Conservation (phyloP, 192 early-diverging fungal species). For the Coemansia sp. region DNA sequence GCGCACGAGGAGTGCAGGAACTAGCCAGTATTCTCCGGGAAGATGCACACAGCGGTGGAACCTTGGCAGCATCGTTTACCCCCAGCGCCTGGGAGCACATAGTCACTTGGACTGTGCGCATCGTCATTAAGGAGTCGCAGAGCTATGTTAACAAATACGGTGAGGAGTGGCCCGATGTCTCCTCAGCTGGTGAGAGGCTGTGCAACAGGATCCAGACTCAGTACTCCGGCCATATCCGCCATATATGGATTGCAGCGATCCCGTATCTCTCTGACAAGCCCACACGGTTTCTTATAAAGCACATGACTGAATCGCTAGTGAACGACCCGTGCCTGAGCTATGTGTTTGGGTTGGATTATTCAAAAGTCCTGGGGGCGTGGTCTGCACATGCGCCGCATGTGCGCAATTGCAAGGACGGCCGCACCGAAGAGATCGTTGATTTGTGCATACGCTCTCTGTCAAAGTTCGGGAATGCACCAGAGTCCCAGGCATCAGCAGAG, state of each 20-base stretch:
- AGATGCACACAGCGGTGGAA: slow-evolving; percentile 15
- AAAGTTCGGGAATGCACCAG: slow-evolving; percentile 16
- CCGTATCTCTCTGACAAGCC: slow-evolving; percentile 40
- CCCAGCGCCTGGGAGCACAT: slow-evolving; percentile 33
- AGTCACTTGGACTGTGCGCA: slow-evolving; percentile 47
- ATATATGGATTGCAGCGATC: slow-evolving; percentile 52
- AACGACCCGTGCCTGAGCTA: slow-evolving; percentile 34
- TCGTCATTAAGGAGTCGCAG: slow-evolving; percentile 45
- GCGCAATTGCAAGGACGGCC: slow-evolving; percentile 30
- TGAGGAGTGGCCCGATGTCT: slow-evolving; percentile 33
- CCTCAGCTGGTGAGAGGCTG: slow-evolving; percentile 26
- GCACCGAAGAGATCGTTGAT: slow-evolving; percentile 25
- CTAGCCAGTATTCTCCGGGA: slow-evolving; percentile 45
- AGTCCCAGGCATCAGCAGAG: slow-evolving; percentile 37
- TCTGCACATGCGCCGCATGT: slow-evolving; percentile 44
- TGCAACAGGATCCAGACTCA: slow-evolving; percentile 43
- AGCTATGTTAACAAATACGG: slow-evolving; percentile 40
- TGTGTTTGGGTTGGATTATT: slow-evolving; percentile 44
- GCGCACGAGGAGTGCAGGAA: slow-evolving; percentile 38
- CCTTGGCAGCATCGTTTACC: slow-evolving; percentile 26
- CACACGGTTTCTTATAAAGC: slow-evolving; percentile 35
- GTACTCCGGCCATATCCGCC: slow-evolving; percentile 40
- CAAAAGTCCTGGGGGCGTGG: slow-evolving; percentile 49
- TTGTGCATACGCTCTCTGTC: slow-evolving; percentile 33
- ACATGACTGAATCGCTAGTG: slow-evolving; percentile 36